Base-by-base conservation (phyloP, 352 stramenopile species). In the Globisporangium cylindrosporum region DNA sequence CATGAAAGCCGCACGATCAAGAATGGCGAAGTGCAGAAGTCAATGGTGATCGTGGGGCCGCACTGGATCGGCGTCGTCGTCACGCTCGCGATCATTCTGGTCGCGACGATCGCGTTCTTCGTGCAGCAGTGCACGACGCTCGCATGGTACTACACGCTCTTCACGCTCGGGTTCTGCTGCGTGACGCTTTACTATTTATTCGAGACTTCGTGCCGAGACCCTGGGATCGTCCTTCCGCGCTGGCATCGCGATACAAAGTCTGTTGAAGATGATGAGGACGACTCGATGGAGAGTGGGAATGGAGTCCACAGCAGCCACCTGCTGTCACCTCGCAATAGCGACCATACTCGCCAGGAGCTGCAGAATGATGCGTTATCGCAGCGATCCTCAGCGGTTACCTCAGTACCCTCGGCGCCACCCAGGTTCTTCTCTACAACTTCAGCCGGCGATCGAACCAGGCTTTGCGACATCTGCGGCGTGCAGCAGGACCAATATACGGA, bases 21-120 rank as follows among this genome's bases (percentile, higher is more conserved):
- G 25, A 63, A 80, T 58, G 76, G 79, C n/a, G 48, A 64, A 12
- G 72, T 69, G 22, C 57, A 64, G 41, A 58, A 73, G 27, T 73
- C 69, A 54, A 54, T 87, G 15, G 55, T 92, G 36, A 63, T 94
- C 61, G 74, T 96, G 2, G 88, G 88, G 0, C 88, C 88, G 4
- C 85, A 96, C 66, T 96, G 87, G 86, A 85, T 92, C 61, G 87
- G 87, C 41, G 86, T 92, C 34, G 51, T 93, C 51, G 75, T 89
- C 48, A 94, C 85, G 20, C 55, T 90, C 32, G 59, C 65, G 2
- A 86, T 95, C 63, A 77, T 93, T n/a, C 25, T 92, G 1, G 71
- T 79, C 29, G 80, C 77, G 41, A 91, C 80, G 0, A 72, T 63
- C 56, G 69, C 92, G 62, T 92, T 94, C 71, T 69, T 93, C 25